Base-by-base conservation (phyloP, 768 basidiomycete species). In the Pulveroboletus sp. region DNA sequence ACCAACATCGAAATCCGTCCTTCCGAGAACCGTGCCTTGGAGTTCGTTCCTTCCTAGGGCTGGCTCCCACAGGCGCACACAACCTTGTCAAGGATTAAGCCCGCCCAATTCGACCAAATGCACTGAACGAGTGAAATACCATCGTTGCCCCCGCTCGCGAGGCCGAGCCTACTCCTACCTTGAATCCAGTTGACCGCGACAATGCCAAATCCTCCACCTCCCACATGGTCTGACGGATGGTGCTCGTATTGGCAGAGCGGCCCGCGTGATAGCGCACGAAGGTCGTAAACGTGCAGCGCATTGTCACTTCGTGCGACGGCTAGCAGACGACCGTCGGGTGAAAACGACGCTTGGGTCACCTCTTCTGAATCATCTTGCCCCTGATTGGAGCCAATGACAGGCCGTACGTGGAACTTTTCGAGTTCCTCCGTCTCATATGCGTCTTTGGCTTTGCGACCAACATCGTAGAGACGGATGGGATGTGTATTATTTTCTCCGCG, bases 51-150 rank as follows among this genome's bases (percentile, higher is more conserved):
- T 56, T 2, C 78, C 71, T n/a, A 67, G 60, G 22, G 70, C 64
- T 6, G 81, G 76, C 58, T 86, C 77, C 85, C 85, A 89, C 30
- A 85, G 55, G 23, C 85, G 74, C 10, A 89, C 76, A 58, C 83
- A 85, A n/a, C 85, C 85, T 86, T 58, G 35, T 37, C 36, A 51
- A 29, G 37, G 35, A 24, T 24, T 53, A 30, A 63, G 41, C 29
- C 13, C 40, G 38, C 40, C 39, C 36, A 27, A 29, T 20, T 22
- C 5, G 35, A 32, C 31, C 13, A 14, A 36, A 19, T 37, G 6
- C 5, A 17, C 38, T 26, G 37, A 16, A 37, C 31, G 19, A 13
- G 36, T 11, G 41, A 59, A 76, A 48, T 53, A 85, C 85, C 85
- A 59, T 88, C 85, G 30, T 76, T 71, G 0, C 85, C 84, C 4